Base-by-base conservation (phyloP, 1,139 yeast species). In the Kodamaea plutei region DNA sequence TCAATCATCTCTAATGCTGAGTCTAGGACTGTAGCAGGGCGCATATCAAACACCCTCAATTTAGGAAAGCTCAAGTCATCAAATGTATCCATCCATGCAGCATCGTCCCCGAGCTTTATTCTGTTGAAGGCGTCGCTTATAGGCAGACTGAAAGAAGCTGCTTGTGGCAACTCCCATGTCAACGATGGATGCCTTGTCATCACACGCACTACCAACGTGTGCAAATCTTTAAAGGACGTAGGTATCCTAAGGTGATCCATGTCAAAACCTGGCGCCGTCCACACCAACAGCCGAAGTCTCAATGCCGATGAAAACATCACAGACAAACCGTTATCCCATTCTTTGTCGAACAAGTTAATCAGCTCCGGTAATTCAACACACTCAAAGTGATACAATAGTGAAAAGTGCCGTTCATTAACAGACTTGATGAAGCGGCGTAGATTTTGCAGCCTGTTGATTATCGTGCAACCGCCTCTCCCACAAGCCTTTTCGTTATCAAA, bases 401-500 rank as follows among this genome's bases (percentile, higher is more conserved):
- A n/a, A n/a, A 56, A 40, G 17, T 20, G 20, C 25, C 25, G 18
- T 22, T 23, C 17, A 10, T 24, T 22, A 17, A 28, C 25, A 4
- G 36, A 32, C 10, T 34, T 35, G 16, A 65, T 39, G 28, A 63
- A 57, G 36, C 56, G 50, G 35, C 61, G 58, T 33, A 64, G 52
- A 30, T 50, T 61, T 41, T 54, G 62, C 5, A 61, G 43, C 33
- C 61, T 23, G 21, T 23, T 25, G 57, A n/a, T n/a, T n/a, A n/a
- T n/a, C n/a, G n/a, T n/a, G n/a, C n/a, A n/a, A n/a, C n/a, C n/a
- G n/a, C n/a, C n/a, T n/a, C n/a, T n/a, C n/a, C n/a, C n/a, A n/a
- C n/a, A n/a, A n/a, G n/a, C n/a, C n/a, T n/a, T 50, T 33, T 64
- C 70, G 31, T 55, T 54, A 36, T 52, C 58, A 36, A 65, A 66